A percentile compares a stretch with the other conserved stretches of the same genome.
phyloP scores from a whole-genome alignment of 2,329 filamentous ascomycete genomes.

The Cadophora sp. region DNA sequence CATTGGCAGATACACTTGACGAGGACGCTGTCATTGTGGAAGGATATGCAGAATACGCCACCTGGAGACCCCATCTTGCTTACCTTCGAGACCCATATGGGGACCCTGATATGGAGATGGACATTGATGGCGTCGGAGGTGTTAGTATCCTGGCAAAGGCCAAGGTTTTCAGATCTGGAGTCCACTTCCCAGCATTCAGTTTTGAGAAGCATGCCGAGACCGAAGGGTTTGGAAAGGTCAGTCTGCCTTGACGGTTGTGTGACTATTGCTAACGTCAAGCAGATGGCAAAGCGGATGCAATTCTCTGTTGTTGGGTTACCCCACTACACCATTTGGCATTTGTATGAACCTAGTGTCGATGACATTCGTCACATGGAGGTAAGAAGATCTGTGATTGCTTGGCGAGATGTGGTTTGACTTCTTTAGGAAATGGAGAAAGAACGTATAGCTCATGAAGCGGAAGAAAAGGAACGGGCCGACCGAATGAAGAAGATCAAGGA shows the following conservation, averaged over 20 bases:
- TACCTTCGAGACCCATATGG: conserved; percentile 97
- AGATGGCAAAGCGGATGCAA: conserved; percentile 98
- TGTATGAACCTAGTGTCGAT: conserved; percentile 98
- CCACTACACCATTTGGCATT: conserved; percentile 99
- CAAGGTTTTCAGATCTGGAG: conserved; percentile 90
- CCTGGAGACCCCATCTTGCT: conserved; percentile 95
- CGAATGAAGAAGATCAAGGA: conserved; percentile 80
- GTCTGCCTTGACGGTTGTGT: conserved; percentile 30
- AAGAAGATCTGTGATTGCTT: conserved; percentile 31
- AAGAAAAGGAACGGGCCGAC: conserved; percentile 77
- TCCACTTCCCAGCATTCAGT: conserved; percentile 97
- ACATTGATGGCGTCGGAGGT: conserved; percentile 96
- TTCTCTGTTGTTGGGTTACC: conserved; percentile 95
- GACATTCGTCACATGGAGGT: conserved; percentile 97
- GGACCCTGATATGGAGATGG: conserved; percentile 99
- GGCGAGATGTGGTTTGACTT: conserved; percentile 25
- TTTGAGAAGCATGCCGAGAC: conserved; percentile 99
- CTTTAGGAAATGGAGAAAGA: conserved; percentile 89
- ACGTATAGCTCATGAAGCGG: conserved; percentile 77
- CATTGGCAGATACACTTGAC: conserved; percentile 91
- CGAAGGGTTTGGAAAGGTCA: conserved; percentile 96
- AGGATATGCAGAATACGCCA: conserved; percentile 98
- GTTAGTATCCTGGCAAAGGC: conserved; percentile 98
- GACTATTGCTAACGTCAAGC: conserved; percentile 25
- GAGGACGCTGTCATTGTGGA: conserved; percentile 99